These are phyloP conservation scores for Xylaria nigripes DNA, from an alignment of 495 filamentous ascomycete species.

Conservation along the genomic window DNA sequence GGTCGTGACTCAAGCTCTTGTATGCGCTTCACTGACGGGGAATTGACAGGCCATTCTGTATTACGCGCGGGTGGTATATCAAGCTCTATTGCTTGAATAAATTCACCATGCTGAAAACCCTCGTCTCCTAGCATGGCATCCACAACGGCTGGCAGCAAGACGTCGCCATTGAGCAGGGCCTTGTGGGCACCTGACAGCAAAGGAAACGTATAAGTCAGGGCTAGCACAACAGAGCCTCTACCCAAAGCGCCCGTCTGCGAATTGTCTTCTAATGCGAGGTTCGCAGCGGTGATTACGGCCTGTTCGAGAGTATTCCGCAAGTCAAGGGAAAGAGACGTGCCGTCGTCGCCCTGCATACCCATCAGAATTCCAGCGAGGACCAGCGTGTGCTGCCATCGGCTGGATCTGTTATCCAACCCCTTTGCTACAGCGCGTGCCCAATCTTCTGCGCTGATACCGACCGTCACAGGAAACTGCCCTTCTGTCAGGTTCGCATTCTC, in stretches of 20 bases:
- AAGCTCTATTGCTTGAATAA: constrained; percentile 66
- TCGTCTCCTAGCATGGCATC: constrained; percentile 57
- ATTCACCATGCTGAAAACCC: constrained; percentile 76
- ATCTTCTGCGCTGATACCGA: constrained; percentile 53
- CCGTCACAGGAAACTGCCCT: constrained; percentile 34
- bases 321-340: constrained; percentile 50
- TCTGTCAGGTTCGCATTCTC: constrained; percentile 41
- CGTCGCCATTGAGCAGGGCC: constrained; percentile 59
- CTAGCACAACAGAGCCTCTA: constrained; percentile 55
- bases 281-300: constrained; percentile 69
- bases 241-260: constrained; percentile 45
- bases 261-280: constrained; percentile 57
- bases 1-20: constrained; percentile 56
- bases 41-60: constrained; percentile 62
- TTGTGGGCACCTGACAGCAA: constrained; percentile 54
- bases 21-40: constrained; percentile 50
- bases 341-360: constrained; percentile 65
- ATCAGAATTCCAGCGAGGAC: constrained; percentile 73
- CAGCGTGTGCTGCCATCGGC: constrained; percentile 80
- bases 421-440: constrained; percentile 79
- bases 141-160: constrained; percentile 62
- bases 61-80: constrained; percentile 62
- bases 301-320: constrained; percentile 66
- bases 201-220: constrained; percentile 72
- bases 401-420: constrained; percentile 76